Base-by-base conservation (phyloP, 306 rosid species). In the Fragaria iinumae region DNA sequence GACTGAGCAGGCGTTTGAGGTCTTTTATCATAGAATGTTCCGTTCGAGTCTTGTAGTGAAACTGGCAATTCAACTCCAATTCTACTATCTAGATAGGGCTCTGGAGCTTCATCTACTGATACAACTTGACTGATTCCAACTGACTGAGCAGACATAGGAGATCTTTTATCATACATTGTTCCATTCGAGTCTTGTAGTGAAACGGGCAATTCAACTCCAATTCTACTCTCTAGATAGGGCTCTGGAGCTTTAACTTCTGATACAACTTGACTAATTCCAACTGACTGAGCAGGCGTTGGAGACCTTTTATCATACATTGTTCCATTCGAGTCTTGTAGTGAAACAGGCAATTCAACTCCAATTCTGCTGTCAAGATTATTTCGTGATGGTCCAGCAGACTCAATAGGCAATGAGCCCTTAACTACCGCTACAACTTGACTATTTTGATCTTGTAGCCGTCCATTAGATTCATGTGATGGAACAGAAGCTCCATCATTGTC, bases 41-140 rank as follows among this genome's bases (percentile, higher is more conserved):
- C 84, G 16, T 43, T 72, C 16, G 74, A 70, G 27, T n/a, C 50
- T 39, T 76, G 60, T 65, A 63, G 10, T 50, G 80, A 72, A 32
- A 38, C 62, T 17, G 72, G 39, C 27, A 32, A 39, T 60, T 48
- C 62, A 47, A 75, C 71, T 38, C 45, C 62, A 48, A 69, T 6
- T 7, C 34, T 68, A 27, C 29, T 16, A 62, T 76, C 77, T 5
- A 32, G 21, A 50, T 36, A 8, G 69, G 65, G 43, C 47, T 27
- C 76, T 34, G 48, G 29, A 67, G 78, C 39, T 72, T 76, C 11
- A 68, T 48, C 47, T 18, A 27, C 73, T 20, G 82, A 62, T 49
- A 16, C 77, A 47, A 69, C 67, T 67, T 71, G 20, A 17, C 8
- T 62, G 18, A 43, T 68, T 74, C 43, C 77, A 59, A 9, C 29